Percentiles rank a stretch among this genome's conserved stretches.
phyloP scores from a whole-genome alignment of 805 yeast genomes.

The Cyberlindnera xylosilytica region DNA sequence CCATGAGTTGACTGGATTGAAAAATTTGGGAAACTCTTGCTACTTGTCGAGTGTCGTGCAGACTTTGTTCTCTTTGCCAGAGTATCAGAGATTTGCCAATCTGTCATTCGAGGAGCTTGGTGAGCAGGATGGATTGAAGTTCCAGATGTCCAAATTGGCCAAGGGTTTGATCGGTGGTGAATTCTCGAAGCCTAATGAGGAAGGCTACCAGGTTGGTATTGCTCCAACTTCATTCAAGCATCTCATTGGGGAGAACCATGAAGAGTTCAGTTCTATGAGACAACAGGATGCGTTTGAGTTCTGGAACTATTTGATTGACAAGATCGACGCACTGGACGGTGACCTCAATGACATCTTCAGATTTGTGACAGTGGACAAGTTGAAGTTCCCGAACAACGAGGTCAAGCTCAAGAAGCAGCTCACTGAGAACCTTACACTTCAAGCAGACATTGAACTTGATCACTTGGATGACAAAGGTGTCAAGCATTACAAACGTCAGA shows the following conservation, averaged over 20 bases:
- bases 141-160: constrained; percentile 74
- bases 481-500: constrained; percentile 40
- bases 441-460: constrained; percentile 43
- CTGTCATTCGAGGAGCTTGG: constrained; percentile 39
- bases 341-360: constrained; percentile 49
- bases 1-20: constrained; percentile 74
- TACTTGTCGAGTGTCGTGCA: constrained; percentile 83
- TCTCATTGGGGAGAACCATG: constrained; percentile 72
- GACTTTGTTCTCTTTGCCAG: constrained; percentile 46
- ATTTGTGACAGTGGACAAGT: constrained; percentile 61
- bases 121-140: constrained; percentile 49
- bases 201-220: constrained; percentile 66
- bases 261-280: constrained; percentile 78
- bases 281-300: constrained; percentile 98
- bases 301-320: constrained; percentile 61
- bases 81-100: constrained; percentile 26
- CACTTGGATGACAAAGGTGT: constrained; percentile 41
- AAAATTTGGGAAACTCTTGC: constrained; percentile 91
- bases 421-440: constrained; percentile 62
- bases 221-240: constrained; percentile 74
- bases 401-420: constrained; percentile 56
- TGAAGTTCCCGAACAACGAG: constrained; percentile 50
- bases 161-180: constrained; percentile 78
- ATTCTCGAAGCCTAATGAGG: constrained; percentile 56
- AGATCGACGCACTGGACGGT: constrained; percentile 47